Conservation (phyloP, 192 early-diverging fungal species). For the Entomortierella lignicola region DNA sequence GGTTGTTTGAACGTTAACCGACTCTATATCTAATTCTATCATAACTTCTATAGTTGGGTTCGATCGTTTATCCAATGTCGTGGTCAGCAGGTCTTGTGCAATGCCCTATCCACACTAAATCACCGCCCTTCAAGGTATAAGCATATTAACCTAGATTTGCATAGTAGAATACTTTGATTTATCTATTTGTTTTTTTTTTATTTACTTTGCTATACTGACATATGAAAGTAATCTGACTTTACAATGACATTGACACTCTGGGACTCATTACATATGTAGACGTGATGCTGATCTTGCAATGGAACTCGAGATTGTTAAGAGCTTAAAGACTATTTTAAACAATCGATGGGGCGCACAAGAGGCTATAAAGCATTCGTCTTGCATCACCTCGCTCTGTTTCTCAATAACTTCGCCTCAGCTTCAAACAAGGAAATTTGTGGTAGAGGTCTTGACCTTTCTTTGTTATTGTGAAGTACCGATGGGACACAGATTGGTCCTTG, state of each 20-base stretch:
- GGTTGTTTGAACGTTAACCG: no score
- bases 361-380: slow-evolving; percentile 73
- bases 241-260: no score
- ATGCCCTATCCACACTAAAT: slow-evolving; percentile 70
- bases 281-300: slow-evolving; percentile 79
- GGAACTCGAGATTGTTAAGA: slow-evolving; percentile 84
- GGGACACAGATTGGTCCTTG: slow-evolving; percentile 80
- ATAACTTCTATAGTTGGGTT: slow-evolving; percentile 75
- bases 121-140: slow-evolving; percentile 58
- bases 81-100: slow-evolving; percentile 74
- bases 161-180: neutral
- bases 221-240: no score
- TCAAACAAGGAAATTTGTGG: slow-evolving; percentile 76
- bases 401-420: slow-evolving; percentile 82
- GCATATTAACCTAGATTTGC: neutral
- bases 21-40: no score
- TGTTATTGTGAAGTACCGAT: slow-evolving; percentile 81
- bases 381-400: slow-evolving; percentile 76
- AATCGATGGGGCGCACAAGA: slow-evolving; percentile 82
- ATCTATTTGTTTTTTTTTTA: neutral
- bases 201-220: neutral
- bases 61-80: slow-evolving; percentile 79
- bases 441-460: slow-evolving; percentile 81
- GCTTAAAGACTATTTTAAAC: slow-evolving; percentile 82
- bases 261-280: slow-evolving; percentile 35